Evolutionary conservation across 805 yeast species (phyloP).

Genomic region (Priceomyces castillae): DNA sequence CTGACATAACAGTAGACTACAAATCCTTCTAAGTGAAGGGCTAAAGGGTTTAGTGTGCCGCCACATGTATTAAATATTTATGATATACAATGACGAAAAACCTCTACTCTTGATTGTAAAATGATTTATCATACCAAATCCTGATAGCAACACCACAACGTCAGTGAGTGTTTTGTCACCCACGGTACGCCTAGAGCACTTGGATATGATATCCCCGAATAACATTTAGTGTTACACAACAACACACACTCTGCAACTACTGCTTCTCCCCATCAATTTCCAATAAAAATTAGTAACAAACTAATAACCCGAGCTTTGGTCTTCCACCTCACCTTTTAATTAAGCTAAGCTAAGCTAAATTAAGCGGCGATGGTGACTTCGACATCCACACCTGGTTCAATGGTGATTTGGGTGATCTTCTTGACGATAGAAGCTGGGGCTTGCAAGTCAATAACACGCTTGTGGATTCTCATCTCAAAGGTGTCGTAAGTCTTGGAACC

Average conservation of each 20-base stretch:
- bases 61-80: constrained; percentile 8
- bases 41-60: constrained; percentile 5
- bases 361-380: constrained; percentile 88
- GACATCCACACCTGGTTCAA: constrained; percentile 99
- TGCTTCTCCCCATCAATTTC: background rate
- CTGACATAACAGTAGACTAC: background rate
- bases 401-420: constrained; percentile 95
- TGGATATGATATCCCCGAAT: constrained; percentile 29
- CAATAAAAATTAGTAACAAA: background rate
- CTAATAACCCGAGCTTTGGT: background rate
- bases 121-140: constrained; percentile 33
- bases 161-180: constrained; percentile 40
- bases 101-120: constrained; percentile 8
- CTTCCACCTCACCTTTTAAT: background rate
- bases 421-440: constrained; percentile 92
- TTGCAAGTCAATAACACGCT: constrained; percentile 97
- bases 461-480: constrained; percentile 99
- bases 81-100: constrained; percentile 11
- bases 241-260: background rate
- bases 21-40: constrained; percentile 1
- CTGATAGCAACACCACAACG: constrained; percentile 66
- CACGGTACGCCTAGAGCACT: constrained; percentile 65
- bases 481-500: constrained; percentile 99
- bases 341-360: constrained; percentile 22
- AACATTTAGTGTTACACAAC: background rate